Base-by-base conservation (phyloP, 768 basidiomycete species). In the Amanita exitialis region DNA sequence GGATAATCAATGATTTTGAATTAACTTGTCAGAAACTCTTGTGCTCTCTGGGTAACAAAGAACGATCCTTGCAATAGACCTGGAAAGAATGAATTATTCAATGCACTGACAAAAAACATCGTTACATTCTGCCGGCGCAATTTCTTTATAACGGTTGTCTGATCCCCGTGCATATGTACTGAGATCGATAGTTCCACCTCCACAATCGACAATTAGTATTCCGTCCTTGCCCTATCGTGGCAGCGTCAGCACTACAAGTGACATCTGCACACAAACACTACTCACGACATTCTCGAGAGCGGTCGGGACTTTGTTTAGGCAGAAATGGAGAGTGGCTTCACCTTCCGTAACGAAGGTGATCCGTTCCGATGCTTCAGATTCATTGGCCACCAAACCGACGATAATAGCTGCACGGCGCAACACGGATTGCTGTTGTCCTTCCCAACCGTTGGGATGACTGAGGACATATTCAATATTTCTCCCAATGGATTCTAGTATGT, bases 401-500 rank as follows among this genome's bases (percentile, higher is more conserved):
- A 62, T 21, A 5, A 70, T 59, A 0, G 75, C 77, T 0, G 79
- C 79, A 9, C 61, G 57, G 12, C 79, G 70, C 61, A 80, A 70
- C 51, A 69, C 63, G 4, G 57, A 65, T 54, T 80, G 79, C 52
- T 81, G 78, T 1, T 58, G 59, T 1, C 76, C 76, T 57, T 73
- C 77, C 76, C 79, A 80, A 0, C 75, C 77, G 47, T 80, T 79
- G 6, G 79, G 78, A 54, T 79, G 78, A 1, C 69, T 68, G n/a
- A 80, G 64, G 13, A 80, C 66, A 51, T 72, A 74, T 34, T 74
- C 68, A 21, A 73, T 67, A 16, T 56, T 61, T 23, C 66, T 56
- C 50, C 68, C 63, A 8, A 75, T 48, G 8, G 70, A 69, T n/a
- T 53, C 57, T 75, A 73, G 75, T 5, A 76, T 54, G 21, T 56